Base-by-base conservation (phyloP, 805 yeast genomes). In the Cyberlindnera misumaiensis region DNA sequence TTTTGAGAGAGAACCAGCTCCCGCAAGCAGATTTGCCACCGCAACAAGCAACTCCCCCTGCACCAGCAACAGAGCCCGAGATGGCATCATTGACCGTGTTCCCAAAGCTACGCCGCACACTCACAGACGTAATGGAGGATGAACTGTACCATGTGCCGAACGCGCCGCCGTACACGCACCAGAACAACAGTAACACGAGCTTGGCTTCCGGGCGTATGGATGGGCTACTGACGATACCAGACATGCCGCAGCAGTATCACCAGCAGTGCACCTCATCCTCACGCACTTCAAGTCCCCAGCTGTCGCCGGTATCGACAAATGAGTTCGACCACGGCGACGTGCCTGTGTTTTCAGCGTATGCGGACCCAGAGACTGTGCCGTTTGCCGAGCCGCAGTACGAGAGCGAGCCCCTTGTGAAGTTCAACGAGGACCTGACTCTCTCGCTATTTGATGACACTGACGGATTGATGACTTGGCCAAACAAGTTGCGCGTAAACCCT, bases 81-180 rank as follows among this genome's bases (percentile, higher is more conserved):
- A 72, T 72, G 77, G 64, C 76, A 16, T 72, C 77, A 12, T 53
- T 67, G 38, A 71, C 74, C n/a, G 48, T 45, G 16, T 64, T 71
- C 42, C 80, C 80, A 18, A 57, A 62, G 12, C 59, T 72, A 30
- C 71, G 73, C 53, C 70, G 77, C 48, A 65, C 80, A 15, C 54
- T 74, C 38, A 72, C 77, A 13, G 81, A 75, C 44, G 70, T 75
- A 15, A 67, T 75, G 68, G 82, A 76, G 44, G 82, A 77, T 39
- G 83, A 76, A 43, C 58, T 76, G 24, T 75, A 74, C 46, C 71
- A 66, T 34, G 43, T 50, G 26, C 54, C 52, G n/a, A 29, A 24
- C 15, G 27, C 36, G 14, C 36, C 36, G 8, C n/a, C 24, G 24
- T 34, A 34, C 17, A 3, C 45, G 36, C 26, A 16, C 35, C 16